Base-by-base conservation (phyloP, 2,329 filamentous ascomycete species). In the Alternaria atra region DNA sequence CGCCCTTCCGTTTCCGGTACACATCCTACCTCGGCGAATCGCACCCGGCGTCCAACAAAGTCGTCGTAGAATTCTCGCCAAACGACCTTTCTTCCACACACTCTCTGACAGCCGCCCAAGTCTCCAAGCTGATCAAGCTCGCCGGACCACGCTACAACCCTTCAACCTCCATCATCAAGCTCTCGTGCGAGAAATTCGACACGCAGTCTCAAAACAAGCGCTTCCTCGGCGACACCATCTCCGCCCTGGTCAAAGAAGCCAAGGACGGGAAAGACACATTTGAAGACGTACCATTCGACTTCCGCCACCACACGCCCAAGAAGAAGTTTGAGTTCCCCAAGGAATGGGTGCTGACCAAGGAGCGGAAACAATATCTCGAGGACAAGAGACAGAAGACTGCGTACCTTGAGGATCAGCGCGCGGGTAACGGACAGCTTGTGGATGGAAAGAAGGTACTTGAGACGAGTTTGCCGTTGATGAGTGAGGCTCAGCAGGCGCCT, bases 161-260 rank as follows among this genome's bases (percentile, higher is more conserved):
- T 0, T 85, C 90, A 70, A 93, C 85, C 55, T 88, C 93, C 70
- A 83, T 92, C 60, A 84, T 97, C 71, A 93, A 92, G 81, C 97
- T 99, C 86, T 93, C 91, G 76, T 92, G 91, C 81, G 95, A 98
- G 80, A 89, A 90, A 76, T 97, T 91, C 78, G 89, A 92, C 75
- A 91, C 94, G 56, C 91, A 93, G 75, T 92, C 94, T 17, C 94
- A 98, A 83, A 99, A 99, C 84, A 99, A 98, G 85, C 89, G 92
- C n/a, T 95, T 95, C 77, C 85, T 99, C 23, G 90, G 89, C 54
- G 92, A 97, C 71, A 80, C 93, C 50, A 87, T 98, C 51, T 84
- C 90, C 65, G 87, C 84, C 51, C 82, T 99, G 67, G 81, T 99
- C 60, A 83, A 82, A 6, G 89, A 92, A 75, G 93, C 94, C 60